phyloP scores from a whole-genome alignment of 164 flowering plant species.

The Amborella trichopoda region DNA sequence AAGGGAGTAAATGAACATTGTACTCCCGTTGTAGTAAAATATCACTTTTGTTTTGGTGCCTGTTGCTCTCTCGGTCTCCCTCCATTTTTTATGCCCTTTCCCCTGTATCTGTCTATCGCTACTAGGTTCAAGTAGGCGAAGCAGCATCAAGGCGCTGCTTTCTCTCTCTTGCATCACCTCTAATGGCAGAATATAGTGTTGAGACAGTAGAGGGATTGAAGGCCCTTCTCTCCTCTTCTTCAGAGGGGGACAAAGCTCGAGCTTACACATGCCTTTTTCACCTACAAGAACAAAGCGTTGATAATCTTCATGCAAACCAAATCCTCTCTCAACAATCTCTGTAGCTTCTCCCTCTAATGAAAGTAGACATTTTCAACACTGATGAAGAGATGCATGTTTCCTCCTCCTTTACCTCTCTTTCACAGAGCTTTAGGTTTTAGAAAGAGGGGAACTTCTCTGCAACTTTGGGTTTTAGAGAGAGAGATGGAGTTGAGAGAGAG shows the following conservation, averaged over 20 bases:
- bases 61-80: neutral
- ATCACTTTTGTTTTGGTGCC: neutral
- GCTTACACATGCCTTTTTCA: constrained; percentile 41
- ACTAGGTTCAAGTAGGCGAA: neutral
- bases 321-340: constrained; percentile 16
- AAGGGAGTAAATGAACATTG: neutral
- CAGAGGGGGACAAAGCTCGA: constrained; percentile 19
- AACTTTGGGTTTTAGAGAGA: no score
- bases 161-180: no score
- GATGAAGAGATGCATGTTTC: constrained; percentile 60
- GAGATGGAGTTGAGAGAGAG: no score
- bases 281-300: constrained; percentile 33
- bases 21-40: neutral
- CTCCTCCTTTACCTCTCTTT: neutral
- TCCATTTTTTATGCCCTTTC: neutral
- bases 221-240: constrained; percentile 18
- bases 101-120: neutral
- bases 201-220: constrained; percentile 30
- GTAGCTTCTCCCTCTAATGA: constrained; percentile 19
- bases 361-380: constrained; percentile 18
- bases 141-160: no score
- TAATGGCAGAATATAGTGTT: constrained; percentile 26
- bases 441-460: no score
- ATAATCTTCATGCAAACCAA: constrained; percentile 17
- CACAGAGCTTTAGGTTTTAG: neutral